Percentiles rank a stretch among this genome's conserved stretches.
Evolutionary conservation across 306 rosid genomes (phyloP).

Genomic region (Gillenia trifoliata): DNA sequence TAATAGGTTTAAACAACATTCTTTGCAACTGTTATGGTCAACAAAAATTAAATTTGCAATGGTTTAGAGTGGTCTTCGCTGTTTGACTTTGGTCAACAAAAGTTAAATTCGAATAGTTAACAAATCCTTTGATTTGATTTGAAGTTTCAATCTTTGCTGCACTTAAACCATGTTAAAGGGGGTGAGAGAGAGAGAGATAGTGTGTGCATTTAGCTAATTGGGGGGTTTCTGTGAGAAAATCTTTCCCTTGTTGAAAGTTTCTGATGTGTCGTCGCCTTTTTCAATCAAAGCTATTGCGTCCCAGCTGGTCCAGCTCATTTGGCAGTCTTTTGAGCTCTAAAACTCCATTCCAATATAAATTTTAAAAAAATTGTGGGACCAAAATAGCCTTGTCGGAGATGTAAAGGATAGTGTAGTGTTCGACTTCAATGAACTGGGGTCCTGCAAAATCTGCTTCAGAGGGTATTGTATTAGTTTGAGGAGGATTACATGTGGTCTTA

Average conservation of each 20-base stretch:
- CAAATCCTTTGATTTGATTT: background rate
- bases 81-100: background rate
- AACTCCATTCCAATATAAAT: slow-evolving; percentile 9
- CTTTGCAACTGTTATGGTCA: background rate
- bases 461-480: slow-evolving; percentile 18
- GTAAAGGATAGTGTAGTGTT: background rate
- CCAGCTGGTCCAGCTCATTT: slow-evolving; percentile 43
- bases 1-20: background rate
- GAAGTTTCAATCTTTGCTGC: background rate
- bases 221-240: background rate
- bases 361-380: slow-evolving; percentile 10
- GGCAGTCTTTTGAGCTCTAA: slow-evolving; percentile 12
- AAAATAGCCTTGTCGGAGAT: slow-evolving; percentile 7
- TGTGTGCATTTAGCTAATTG: background rate
- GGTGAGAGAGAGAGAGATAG: background rate
- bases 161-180: background rate
- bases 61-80: background rate
- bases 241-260: slow-evolving; percentile 13
- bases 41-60: background rate
- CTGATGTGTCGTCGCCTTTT: slow-evolving; percentile 11
- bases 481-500: slow-evolving; percentile 1
- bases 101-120: background rate
- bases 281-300: slow-evolving; percentile 22
- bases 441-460: background rate
- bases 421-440: background rate